Percentiles rank a stretch among this genome's conserved stretches.
These are phyloP conservation scores for maize (Zea mays) DNA, from an alignment of 176 grass and related monocot species.

Conservation along the genomic window DNA sequence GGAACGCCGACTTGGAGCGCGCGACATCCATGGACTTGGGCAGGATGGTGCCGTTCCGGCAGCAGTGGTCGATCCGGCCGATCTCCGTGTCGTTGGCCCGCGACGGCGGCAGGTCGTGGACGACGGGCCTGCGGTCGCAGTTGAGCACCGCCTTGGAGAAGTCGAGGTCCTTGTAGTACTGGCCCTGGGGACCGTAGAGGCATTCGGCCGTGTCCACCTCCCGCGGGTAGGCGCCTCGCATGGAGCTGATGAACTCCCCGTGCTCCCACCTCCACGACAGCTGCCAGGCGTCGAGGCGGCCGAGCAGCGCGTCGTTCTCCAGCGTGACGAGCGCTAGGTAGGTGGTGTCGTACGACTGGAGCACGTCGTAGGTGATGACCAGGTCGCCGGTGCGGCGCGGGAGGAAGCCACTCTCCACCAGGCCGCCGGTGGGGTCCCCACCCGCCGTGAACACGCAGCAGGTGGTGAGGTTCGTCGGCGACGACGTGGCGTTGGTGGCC, in stretches of 20 bases:
- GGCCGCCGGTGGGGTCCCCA: too few species aligned
- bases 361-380: slow-evolving; percentile 70
- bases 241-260: slow-evolving; percentile 58
- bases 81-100: slow-evolving; percentile 40
- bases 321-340: slow-evolving; percentile 73
- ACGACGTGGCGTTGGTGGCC: background rate
- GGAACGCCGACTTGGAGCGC: slow-evolving; percentile 72
- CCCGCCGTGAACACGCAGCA: slow-evolving; percentile 50
- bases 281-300: slow-evolving; percentile 65
- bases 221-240: slow-evolving; percentile 68
- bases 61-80: slow-evolving; percentile 58
- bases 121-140: slow-evolving; percentile 54
- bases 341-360: slow-evolving; percentile 46
- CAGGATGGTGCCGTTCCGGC: slow-evolving; percentile 77
- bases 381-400: slow-evolving; percentile 58
- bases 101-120: slow-evolving; percentile 57
- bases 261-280: slow-evolving; percentile 72
- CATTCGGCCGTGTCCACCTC: slow-evolving; percentile 41
- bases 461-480: slow-evolving; percentile 17
- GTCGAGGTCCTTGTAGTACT: slow-evolving; percentile 58
- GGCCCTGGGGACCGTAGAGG: slow-evolving; percentile 56
- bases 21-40: slow-evolving; percentile 60
- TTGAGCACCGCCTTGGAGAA: slow-evolving; percentile 71
- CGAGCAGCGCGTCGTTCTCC: slow-evolving; percentile 57
- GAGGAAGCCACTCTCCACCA: slow-evolving; percentile 1